Evolutionary conservation across 169 alveolate genomes (phyloP).

Genomic region (Neospora caninum): DNA sequence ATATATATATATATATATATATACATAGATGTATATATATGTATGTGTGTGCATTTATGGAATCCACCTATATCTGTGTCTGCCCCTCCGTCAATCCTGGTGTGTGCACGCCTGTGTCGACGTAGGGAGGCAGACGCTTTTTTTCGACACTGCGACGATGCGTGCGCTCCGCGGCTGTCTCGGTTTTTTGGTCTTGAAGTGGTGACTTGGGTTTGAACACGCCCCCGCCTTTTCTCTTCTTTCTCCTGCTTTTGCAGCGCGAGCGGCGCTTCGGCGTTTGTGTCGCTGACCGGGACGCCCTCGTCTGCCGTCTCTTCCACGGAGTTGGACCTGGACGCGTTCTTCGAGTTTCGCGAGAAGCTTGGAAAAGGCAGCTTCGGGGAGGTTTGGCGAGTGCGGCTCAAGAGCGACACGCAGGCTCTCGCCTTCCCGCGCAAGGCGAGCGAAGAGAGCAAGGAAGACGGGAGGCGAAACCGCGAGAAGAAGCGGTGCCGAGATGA

Average conservation of each 20-base stretch:
- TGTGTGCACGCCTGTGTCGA: too few species aligned
- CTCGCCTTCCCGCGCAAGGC: neutral
- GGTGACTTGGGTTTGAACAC: too few species aligned
- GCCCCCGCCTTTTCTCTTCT: too few species aligned
- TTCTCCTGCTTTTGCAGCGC: neutral
- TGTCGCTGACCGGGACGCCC: neutral
- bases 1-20: neutral
- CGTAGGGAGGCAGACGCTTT: too few species aligned
- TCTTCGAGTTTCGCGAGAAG: conserved; percentile 33
- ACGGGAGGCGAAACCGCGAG: neutral
- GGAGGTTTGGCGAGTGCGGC: conserved; percentile 66
- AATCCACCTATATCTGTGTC: too few species aligned
- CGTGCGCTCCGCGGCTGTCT: too few species aligned
- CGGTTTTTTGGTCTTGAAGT: neutral
- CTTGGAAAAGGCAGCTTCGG: conserved; percentile 68
- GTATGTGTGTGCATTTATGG: too few species aligned
- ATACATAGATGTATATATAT: neutral
- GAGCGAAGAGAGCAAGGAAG: neutral
- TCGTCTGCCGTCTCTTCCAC: neutral
- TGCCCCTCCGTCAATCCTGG: too few species aligned
- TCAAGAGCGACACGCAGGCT: neutral
- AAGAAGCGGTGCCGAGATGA: neutral
- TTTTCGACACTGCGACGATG: too few species aligned
- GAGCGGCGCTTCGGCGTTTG: neutral
- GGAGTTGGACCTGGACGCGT: conserved; percentile 40